Base-by-base conservation (phyloP, 75 land plant genomes). In the Cunninghamia lanceolata region DNA sequence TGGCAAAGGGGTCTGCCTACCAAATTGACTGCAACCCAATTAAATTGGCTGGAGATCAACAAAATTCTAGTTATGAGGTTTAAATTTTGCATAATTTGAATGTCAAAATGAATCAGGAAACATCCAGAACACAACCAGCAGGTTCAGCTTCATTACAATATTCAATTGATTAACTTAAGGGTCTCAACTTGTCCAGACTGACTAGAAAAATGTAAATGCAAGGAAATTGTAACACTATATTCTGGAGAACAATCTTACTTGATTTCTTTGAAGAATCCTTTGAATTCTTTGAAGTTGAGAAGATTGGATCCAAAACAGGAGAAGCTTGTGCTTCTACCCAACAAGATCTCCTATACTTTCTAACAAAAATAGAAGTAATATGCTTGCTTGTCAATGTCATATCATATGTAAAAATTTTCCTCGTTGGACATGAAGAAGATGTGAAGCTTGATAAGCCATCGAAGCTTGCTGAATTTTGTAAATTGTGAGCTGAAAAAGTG, bases 251-350 rank as follows among this genome's bases (percentile, higher is more conserved):
- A 38, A 30, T 5, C 84, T 86, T 89, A 93, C 93, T 88, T 87
- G 92, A 89, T 91, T 90, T 93, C 86, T 88, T 92, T n/a, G 39
- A 68, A 30, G 88, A 80, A 73, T 87, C 91, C 53, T 50, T 89
- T 17, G 71, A 71, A 30, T 84, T 75, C 28, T 84, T 88, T n/a
- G 91, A 89, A 3, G 93, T 86, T 1, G 88, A 85, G 13, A 74
- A 46, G 79, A 84, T 88, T 9, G 89, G 91, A 85, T 88, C 92
- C n/a, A 68, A 39, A 7, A 92, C 90, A 45, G 91, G 83, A 68
- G 89, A 83, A 16, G 84, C 88, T 15, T 91, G 90, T 54, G 88
- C n/a, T 40, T 91, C 88, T 83, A 53, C 54, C 28, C 19, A 53
- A 34, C 56, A 52, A 50, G 25, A 53, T 53, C 84, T 83, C 10